Base-by-base conservation (phyloP, 306 rosid genomes). In the Neltuma alba region DNA sequence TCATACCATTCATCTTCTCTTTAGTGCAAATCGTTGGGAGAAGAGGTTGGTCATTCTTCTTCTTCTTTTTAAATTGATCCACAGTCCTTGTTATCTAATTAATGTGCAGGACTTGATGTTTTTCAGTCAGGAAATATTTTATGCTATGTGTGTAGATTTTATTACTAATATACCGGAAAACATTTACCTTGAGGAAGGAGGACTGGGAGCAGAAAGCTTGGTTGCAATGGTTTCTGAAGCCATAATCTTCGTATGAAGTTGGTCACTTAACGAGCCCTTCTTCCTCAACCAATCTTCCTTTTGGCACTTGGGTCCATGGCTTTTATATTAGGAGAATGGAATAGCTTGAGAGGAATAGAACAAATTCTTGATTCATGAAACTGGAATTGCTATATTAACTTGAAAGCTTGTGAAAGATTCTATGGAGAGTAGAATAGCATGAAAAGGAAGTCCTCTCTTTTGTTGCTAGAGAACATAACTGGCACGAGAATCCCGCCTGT, bases 1-100 rank as follows among this genome's bases (percentile, higher is more conserved):
- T 81, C 97, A 27, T 67, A 80, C 97, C 2, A 83, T 95, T 73
- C 98, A 95, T 84, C 97, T 92, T 52, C 99, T 95, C 78, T 95
- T 95, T 70, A 95, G 98, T 68, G 98, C 99, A 47, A 95, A 95
- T 76, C 94, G 99, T 44, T 95, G 99, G 99, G 99, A 95, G 83
- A 95, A 90, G 80, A 92, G 98, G 98, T 95, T 85, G 7, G 84
- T 38, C 67, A 27, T 55, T 38, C 52, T 52, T n/a, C n/a, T n/a
- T n/a, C n/a, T 58, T 34, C 48, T n/a, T 66, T 38, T 34, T 33
- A 2, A n/a, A 9, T 41, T 16, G 23, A 52, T 61, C 9, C 9
- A 20, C 44, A 61, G 10, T 30, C 62, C 73, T 70, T 27, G 40
- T 58, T 78, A 62, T 52, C 15, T 74, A 69, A 61, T 63, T 57